Base-by-base conservation (phyloP, 2,329 filamentous ascomycete species). In the Monosporascus sp. region DNA sequence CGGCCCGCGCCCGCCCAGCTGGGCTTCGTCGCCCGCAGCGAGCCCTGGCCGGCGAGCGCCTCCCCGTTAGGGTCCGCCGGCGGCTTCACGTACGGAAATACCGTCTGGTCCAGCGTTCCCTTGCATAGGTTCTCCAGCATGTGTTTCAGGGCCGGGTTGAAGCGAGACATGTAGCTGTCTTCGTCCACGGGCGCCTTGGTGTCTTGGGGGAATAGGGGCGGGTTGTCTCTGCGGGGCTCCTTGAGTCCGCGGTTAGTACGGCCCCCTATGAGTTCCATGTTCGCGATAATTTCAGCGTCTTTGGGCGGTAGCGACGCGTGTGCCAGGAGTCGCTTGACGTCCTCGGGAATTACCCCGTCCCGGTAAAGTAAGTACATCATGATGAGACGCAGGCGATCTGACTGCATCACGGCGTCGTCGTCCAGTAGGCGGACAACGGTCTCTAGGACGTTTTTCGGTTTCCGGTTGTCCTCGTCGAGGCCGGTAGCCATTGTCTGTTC, bases 401-500 rank as follows among this genome's bases (percentile, higher is more conserved):
- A 73, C 11, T 81, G 80, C 2, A 77, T 77, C 31, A 96, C 81
- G 25, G 81, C 81, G 15, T 90, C 87, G 63, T 97, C 90, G 67
- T 97, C 94, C 11, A 99, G 73, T n/a, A 96, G 78, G 20, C 89
- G 85, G 31, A 95, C 88, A 17, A 97, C 78, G 59, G 95, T 86
- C 60, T 94, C 90, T 27, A 92, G 84, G 48, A 96, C 74, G 63
- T 95, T 90, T 72, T 95, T 97, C 9, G 93, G 89, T 68, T 94
- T 96, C 64, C 88, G 87, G 65, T 87, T 88, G 65, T 97, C 92
- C 71, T 97, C 93, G 62, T 97, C 94, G 5, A 97, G 75, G 0
- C 94, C 94, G 1, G 94, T 97, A 9, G 92, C 89, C 59, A 99
- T 78, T 27, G 85, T 90, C 77, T 97, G 94, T 72, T 99, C 94